Evolutionary conservation across 2,329 filamentous ascomycete species (phyloP), one percentile per base, ranked within the genome.

Genomic region (Cladophialophora carrionii): DNA sequence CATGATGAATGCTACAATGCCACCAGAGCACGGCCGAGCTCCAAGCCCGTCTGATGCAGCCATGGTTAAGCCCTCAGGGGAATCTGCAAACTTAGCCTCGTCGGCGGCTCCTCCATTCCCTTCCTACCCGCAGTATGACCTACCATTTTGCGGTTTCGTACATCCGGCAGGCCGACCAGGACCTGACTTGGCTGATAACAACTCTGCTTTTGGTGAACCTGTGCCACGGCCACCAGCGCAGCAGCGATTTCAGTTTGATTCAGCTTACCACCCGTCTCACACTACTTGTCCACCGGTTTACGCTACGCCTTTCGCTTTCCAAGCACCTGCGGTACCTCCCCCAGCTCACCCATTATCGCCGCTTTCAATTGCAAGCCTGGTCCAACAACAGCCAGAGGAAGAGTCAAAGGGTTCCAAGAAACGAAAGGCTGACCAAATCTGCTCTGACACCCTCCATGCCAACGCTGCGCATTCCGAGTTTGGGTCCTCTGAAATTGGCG

Each of bases 1-100:
- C 12, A 17, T 58, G n/a, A 17, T 58, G 24, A 17, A 26, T n/a
- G 24, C 17, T 10, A 7, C 43, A 2, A 26, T 41, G 17, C 49
- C 31, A 2, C 29, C 3, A 2, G 60, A 55, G 31, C 54, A 59
- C 49, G 57, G 24, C 43, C 68, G 76, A 54, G 70, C 73, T 14
- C 72, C 75, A 52, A 78, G 76, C 68, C 77, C 76, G 56, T 78
- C 76, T 8, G 76, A 78, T 66, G 76, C 76, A 22, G 76, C 76
- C 51, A 75, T 78, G 73, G 74, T 73, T 22, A 78, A 77, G 61
- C 64, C 68, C 24, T 62, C 32, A 10, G 49, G 52, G 29, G 53
- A 56, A 48, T 24, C 54, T 55, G 48, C 37, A 8, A 31, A 37
- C 22, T 29, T 17, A 1, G 20, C n/a, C 32, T 37, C 31, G 4